These are phyloP conservation scores for Pyrenophora tritici-repentis DNA, from an alignment of 2,329 filamentous ascomycete genomes.

Conservation along the genomic window DNA sequence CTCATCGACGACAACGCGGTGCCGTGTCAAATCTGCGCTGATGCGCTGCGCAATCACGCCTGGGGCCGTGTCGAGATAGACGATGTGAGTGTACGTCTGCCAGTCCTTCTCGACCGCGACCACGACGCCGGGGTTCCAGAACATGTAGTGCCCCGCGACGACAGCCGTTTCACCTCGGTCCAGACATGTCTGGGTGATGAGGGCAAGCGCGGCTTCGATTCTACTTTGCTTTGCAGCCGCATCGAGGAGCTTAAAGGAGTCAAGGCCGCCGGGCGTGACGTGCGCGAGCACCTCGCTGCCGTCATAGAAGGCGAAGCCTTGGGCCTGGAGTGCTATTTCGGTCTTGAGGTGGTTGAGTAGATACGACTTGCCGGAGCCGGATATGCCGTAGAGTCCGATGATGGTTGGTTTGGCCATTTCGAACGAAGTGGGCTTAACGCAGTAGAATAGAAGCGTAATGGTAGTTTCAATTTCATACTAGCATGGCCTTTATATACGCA, in stretches of 20 bases:
- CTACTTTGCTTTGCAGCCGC: neutral
- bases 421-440: too few species aligned
- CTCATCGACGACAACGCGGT: neutral
- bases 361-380: conserved; percentile 59
- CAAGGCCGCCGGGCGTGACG: conserved; percentile 54
- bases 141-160: conserved; percentile 62
- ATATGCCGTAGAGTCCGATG: conserved; percentile 61
- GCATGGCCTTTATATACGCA: too few species aligned
- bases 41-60: conserved; percentile 47
- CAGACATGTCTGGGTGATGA: conserved; percentile 49
- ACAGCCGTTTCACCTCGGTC: conserved; percentile 49
- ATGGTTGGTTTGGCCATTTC: conserved; percentile 53
- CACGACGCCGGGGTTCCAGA: conserved; percentile 53
- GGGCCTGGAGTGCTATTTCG: conserved; percentile 37
- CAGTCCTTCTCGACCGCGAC: conserved; percentile 55
- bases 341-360: conserved; percentile 51
- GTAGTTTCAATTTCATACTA: too few species aligned
- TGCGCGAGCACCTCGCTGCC: conserved; percentile 56
- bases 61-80: conserved; percentile 57
- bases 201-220: conserved; percentile 51
- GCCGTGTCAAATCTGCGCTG: conserved; percentile 46
- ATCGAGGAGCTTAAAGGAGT: conserved; percentile 50
- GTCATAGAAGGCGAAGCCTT: conserved; percentile 57
- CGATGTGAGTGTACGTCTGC: conserved; percentile 59
- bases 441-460: too few species aligned